Evolutionary conservation across 768 basidiomycete species (phyloP).

Genomic region (Leccinum broughii): DNA sequence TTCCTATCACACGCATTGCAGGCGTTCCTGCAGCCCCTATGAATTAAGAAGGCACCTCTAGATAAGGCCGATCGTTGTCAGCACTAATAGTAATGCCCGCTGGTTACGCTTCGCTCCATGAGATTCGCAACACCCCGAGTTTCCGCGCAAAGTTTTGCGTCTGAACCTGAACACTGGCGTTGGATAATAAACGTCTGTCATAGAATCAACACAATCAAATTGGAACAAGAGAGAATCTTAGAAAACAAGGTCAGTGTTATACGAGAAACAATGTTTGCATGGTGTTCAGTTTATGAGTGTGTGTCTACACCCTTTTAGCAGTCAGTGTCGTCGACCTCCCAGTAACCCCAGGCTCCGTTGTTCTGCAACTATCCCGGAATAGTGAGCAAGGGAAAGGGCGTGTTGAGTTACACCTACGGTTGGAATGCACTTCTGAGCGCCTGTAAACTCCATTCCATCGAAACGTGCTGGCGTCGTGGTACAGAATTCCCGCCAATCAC

Average conservation of each 20-base stretch:
- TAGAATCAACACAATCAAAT: too few species aligned
- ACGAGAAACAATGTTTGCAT: too few species aligned
- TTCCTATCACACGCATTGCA: neutral
- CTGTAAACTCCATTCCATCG: conserved; percentile 24
- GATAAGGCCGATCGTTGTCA: neutral
- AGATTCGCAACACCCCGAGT: neutral
- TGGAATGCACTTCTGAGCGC: conserved; percentile 26
- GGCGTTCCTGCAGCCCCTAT: neutral
- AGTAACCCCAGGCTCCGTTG: too few species aligned
- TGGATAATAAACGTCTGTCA: too few species aligned
- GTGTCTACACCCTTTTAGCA: too few species aligned
- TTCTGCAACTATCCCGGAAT: too few species aligned
- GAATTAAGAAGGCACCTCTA: neutral
- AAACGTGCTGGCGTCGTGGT: conserved; percentile 35
- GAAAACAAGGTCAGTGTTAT: too few species aligned
- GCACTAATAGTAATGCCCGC: neutral
- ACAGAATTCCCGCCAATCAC: conserved; percentile 35
- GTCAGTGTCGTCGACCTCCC: too few species aligned
- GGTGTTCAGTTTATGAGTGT: too few species aligned
- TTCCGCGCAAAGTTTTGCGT: neutral
- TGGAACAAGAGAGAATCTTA: too few species aligned
- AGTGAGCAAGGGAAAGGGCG: too few species aligned
- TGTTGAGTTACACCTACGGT: neutral
- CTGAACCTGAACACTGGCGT: too few species aligned
- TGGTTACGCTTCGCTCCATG: neutral